A percentile compares a stretch with the other conserved stretches of the same genome.
phyloP scores from a whole-genome alignment of 2,329 filamentous ascomycete genomes.

The Lecanicillium sp. region DNA sequence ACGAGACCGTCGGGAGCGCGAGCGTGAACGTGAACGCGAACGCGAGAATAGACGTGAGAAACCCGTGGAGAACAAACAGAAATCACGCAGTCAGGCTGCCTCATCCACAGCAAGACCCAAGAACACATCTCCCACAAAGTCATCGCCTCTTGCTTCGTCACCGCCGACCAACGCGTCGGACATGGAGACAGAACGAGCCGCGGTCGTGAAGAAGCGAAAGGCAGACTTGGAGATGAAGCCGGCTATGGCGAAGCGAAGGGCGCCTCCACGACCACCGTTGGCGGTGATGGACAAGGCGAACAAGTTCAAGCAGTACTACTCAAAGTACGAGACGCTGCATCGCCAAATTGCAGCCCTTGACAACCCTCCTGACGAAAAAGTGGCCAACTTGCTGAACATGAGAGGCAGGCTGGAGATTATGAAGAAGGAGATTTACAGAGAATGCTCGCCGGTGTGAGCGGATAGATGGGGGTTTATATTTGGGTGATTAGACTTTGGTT shows the following conservation, averaged over 20 bases:
- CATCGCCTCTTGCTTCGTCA: constrained; percentile 57
- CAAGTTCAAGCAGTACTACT: constrained; percentile 48
- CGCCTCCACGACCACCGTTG: constrained; percentile 14
- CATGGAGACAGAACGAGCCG: constrained; percentile 37
- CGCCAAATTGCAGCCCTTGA: constrained; percentile 42
- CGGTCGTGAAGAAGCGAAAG: constrained; percentile 36
- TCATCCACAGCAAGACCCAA: constrained; percentile 30
- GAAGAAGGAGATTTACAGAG: constrained; percentile 51
- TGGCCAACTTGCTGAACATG: constrained; percentile 46
- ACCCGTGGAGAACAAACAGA: not conserved
- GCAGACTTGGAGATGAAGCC: constrained; percentile 16
- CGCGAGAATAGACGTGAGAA: not conserved
- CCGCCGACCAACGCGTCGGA: constrained; percentile 60
- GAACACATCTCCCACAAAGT: constrained; percentile 52
- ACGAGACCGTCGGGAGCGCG: too few relatives aligned
- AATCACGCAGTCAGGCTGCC: too few relatives aligned
- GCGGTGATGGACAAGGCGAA: constrained; percentile 46
- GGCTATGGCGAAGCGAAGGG: constrained; percentile 26
- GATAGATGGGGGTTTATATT: constrained; percentile 7
- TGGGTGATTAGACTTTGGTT: constrained; percentile 3
- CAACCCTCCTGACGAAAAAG: constrained; percentile 42
- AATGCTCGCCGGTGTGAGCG: constrained; percentile 26
- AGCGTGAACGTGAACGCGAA: too few relatives aligned
- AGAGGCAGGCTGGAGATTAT: constrained; percentile 44
- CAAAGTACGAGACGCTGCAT: constrained; percentile 50